Conservation (phyloP, 768 basidiomycete species). For the Collybia sordida region DNA sequence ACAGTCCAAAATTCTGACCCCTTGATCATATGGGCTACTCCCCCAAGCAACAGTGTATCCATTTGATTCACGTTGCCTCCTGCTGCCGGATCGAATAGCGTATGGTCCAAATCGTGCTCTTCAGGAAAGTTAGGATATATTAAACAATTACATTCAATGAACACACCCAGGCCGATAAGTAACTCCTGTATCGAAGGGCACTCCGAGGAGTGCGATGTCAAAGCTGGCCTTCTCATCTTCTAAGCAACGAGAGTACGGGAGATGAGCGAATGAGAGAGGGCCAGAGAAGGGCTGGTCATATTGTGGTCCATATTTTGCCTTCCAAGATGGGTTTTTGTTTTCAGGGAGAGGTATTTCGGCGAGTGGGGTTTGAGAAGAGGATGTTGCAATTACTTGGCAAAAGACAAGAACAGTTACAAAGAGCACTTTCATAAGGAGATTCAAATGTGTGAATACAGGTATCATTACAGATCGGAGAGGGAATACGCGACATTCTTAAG, state of each 20-base stretch:
- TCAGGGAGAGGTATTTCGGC: conserved; percentile 1
- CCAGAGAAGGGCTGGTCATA: conserved; percentile 78
- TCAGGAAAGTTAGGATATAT: neutral
- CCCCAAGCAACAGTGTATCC: conserved; percentile 77
- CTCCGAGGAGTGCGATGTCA: conserved; percentile 79
- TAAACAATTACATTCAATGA: neutral
- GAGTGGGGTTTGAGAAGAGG: neutral
- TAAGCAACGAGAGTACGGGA: conserved; percentile 72
- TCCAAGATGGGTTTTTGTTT: conserved; percentile 45
- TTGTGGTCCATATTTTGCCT: conserved; percentile 72
- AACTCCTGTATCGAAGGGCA: conserved; percentile 76
- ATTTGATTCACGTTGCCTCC: conserved; percentile 54
- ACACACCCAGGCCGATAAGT: conserved; percentile 57
- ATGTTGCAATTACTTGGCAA: neutral
- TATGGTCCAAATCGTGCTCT: conserved; percentile 89
- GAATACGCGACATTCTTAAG: no score
- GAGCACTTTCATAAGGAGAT: conserved; percentile 1
- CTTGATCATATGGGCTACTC: conserved; percentile 59
- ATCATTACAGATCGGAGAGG: no score
- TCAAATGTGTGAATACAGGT: neutral
- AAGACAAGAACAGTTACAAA: conserved; percentile 1
- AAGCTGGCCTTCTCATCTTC: conserved; percentile 53
- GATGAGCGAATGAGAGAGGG: conserved; percentile 79
- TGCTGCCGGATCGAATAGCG: conserved; percentile 79
- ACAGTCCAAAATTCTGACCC: conserved; percentile 71